A percentile compares a stretch with the other conserved stretches of the same genome.
Conservation (phyloP, 495 filamentous ascomycete species). For the Trichoderma parareesei region DNA sequence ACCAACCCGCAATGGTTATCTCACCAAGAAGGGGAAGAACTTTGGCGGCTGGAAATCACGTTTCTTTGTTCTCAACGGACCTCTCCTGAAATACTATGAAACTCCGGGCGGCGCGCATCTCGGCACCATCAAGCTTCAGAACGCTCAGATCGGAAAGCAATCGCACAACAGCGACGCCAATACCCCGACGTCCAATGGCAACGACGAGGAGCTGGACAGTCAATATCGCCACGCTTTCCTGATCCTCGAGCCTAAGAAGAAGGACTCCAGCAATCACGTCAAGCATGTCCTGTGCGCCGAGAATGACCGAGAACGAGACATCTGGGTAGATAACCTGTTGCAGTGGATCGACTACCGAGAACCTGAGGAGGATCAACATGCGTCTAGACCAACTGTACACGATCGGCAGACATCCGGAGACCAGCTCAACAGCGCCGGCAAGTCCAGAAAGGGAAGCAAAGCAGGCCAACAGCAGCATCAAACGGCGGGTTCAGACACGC, state of each 20-base stretch:
- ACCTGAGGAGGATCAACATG: constrained; percentile 43
- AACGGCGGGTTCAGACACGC: constrained; percentile 32
- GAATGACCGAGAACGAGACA: constrained; percentile 84
- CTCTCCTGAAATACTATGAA: constrained; percentile 86
- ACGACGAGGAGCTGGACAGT: constrained; percentile 72
- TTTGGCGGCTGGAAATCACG: constrained; percentile 99
- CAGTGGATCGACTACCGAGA: constrained; percentile 78
- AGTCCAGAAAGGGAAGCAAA: constrained; percentile 40
- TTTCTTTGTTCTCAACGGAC: constrained; percentile 87
- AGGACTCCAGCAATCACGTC: constrained; percentile 84
- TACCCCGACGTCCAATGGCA: constrained; percentile 49
- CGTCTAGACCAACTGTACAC: constrained; percentile 24
- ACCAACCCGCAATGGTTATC: constrained; percentile 77
- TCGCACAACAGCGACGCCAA: constrained; percentile 52
- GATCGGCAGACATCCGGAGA: constrained; percentile 26
- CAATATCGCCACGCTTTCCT: constrained; percentile 96
- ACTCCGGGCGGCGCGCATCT: constrained; percentile 78
- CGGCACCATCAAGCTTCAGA: constrained; percentile 85
- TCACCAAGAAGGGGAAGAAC: constrained; percentile 95
- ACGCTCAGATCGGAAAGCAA: constrained; percentile 91
- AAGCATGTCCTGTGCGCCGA: constrained; percentile 94
- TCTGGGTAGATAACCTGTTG: constrained; percentile 85
- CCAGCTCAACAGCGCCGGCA: constrained; percentile 28
- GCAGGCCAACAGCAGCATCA: constrained; percentile 26
- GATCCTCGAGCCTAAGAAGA: constrained; percentile 90